These are phyloP conservation scores for Fraxinus xanthoxyloides DNA, from an alignment of 305 asterid species.

Conservation along the genomic window DNA sequence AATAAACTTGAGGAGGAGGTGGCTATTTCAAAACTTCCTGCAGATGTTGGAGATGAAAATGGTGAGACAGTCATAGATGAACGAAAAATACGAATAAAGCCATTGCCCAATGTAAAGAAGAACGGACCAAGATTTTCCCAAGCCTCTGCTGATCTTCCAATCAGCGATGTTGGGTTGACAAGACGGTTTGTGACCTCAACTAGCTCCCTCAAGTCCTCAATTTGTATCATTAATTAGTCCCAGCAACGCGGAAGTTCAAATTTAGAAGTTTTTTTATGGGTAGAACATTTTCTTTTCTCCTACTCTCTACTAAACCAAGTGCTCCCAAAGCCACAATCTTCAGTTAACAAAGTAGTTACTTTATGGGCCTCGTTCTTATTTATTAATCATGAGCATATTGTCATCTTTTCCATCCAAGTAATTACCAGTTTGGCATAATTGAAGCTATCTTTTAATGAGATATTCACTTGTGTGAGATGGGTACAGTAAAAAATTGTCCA, in stretches of 20 bases:
- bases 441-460: neutral
- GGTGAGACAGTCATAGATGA: slow-evolving; percentile 84
- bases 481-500: neutral
- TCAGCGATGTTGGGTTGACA: slow-evolving; percentile 55
- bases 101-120: slow-evolving; percentile 73
- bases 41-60: slow-evolving; percentile 96
- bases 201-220: neutral
- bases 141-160: slow-evolving; percentile 51
- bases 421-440: neutral
- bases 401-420: neutral
- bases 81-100: slow-evolving; percentile 82
- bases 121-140: slow-evolving; percentile 39
- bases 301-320: neutral
- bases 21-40: slow-evolving; percentile 74
- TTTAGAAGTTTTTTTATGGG: neutral
- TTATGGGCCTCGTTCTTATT: neutral
- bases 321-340: neutral
- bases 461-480: neutral
- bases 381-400: neutral
- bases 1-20: slow-evolving; percentile 78
- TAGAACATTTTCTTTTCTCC: neutral
- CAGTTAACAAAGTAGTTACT: neutral
- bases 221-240: slow-evolving; percentile 14
- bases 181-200: slow-evolving; percentile 54
- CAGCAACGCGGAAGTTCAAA: neutral